Evolutionary conservation across 345 rosid genomes (phyloP), one percentile per base, ranked within the genome.

Genomic region (Populus tremula): DNA sequence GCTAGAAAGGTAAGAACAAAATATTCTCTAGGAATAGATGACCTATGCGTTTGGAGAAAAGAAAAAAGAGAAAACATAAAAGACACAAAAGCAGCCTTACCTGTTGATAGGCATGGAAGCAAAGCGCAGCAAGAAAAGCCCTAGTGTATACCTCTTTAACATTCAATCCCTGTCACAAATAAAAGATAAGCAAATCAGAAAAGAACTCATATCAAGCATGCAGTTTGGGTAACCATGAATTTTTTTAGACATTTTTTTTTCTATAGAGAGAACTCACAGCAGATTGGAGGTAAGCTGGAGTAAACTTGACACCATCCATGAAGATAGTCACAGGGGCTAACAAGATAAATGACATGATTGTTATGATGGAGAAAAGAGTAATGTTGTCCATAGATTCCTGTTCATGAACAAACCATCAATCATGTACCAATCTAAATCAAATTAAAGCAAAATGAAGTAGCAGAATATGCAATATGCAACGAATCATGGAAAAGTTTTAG

Each of bases 101-200:
- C 96, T 96, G 99, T 85, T 96, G 99, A 84, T 96, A 94, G 29
- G 98, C 99, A 84, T 96, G 99, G 90, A 90, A 96, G 84, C 91
- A 91, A 71, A 96, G 90, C 12, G 99, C 95, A 64, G 95, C 99
- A 21, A 92, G 35, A 45, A 96, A 87, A 71, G 97, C 87, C 87
- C 95, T 87, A 25, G 76, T 70, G 20, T 83, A 86, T 31, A 94
- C 76, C 80, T 90, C 84, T 81, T 89, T 85, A 81, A 90, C 89
- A 87, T 96, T 90, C 83, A 94, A 81, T 27, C 97, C 98, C 92
- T 91, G 82, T 14, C 63, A 76, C 84, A 69, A 83, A 84, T 18
- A 16, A 74, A 11, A 39, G 33, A 70, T 31, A 49, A 36, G 31
- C n/a, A 72, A 72, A 76, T 83, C 47, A 81, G 83, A 75, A 9